A percentile compares a stretch with the other conserved stretches of the same genome.
Evolutionary conservation across 768 basidiomycete genomes (phyloP).

Genomic region (Psilocybe sp.): DNA sequence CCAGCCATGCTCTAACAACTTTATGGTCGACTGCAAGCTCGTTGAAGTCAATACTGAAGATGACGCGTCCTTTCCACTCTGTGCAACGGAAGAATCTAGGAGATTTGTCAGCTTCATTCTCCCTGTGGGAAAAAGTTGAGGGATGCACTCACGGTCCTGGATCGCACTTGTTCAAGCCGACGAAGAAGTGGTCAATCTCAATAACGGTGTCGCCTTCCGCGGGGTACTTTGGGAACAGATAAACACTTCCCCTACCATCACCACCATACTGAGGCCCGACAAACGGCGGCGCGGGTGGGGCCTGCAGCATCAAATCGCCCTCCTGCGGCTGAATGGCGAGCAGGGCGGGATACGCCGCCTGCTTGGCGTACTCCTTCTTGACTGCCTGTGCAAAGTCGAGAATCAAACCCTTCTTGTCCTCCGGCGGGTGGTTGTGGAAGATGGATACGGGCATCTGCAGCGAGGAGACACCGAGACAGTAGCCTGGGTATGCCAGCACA

Average conservation of each 20-base stretch:
- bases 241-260: constrained; percentile 13
- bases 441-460: constrained; percentile 11
- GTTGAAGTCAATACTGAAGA: constrained; percentile 16
- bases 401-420: constrained; percentile 11
- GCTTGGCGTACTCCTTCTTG: constrained; percentile 14
- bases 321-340: constrained; percentile 15
- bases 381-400: constrained; percentile 12
- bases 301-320: constrained; percentile 11
- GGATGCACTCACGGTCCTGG: constrained; percentile 14
- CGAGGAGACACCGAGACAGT: constrained; percentile 15
- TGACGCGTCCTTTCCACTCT: constrained; percentile 16
- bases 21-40: constrained; percentile 14
- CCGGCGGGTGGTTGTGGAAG: constrained; percentile 8
- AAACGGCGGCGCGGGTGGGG: constrained; percentile 12
- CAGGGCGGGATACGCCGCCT: constrained; percentile 12
- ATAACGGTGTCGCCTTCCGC: constrained; percentile 8
- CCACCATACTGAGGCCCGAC: constrained; percentile 14
- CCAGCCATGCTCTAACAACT: constrained; percentile 14
- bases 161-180: constrained; percentile 16
- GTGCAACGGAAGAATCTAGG: constrained; percentile 16
- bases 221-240: constrained; percentile 10
- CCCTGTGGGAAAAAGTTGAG: background rate
- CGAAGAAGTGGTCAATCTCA: constrained; percentile 16
- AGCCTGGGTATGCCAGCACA: constrained; percentile 13
- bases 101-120: background rate